A percentile compares a stretch with the other conserved stretches of the same genome.
Evolutionary conservation across 108 stramenopile species (phyloP).

Genomic region (Parietichytrium sp.): DNA sequence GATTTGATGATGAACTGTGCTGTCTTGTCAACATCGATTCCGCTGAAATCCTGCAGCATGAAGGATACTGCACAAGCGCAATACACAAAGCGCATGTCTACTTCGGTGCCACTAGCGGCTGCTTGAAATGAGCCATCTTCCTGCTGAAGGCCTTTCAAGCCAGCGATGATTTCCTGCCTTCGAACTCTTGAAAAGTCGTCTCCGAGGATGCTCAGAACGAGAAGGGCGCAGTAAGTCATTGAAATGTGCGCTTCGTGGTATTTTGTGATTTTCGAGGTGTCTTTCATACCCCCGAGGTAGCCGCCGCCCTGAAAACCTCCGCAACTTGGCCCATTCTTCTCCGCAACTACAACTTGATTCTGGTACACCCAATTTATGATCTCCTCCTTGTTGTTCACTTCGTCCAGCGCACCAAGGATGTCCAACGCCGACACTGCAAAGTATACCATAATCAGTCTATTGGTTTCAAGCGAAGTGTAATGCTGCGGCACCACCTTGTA

Average conservation of each 20-base stretch:
- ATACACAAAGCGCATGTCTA: slow-evolving; percentile 58
- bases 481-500: neutral
- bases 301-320: slow-evolving; percentile 31
- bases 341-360: neutral
- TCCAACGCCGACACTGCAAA: slow-evolving; percentile 12
- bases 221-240: slow-evolving; percentile 36
- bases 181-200: slow-evolving; percentile 15
- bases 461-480: slow-evolving; percentile 34
- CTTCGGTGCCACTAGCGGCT: neutral
- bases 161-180: neutral
- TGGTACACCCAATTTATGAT: slow-evolving; percentile 26
- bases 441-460: slow-evolving; percentile 27
- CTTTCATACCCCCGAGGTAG: slow-evolving; percentile 26
- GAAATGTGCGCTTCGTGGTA: slow-evolving; percentile 21
- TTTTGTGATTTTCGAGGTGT: neutral
- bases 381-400: neutral
- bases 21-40: slow-evolving; percentile 1
- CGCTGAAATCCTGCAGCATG: slow-evolving; percentile 47
- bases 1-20: slow-evolving; percentile 38
- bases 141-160: slow-evolving; percentile 1
- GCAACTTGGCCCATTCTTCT: neutral
- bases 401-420: slow-evolving; percentile 28
- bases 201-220: neutral
- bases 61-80: slow-evolving; percentile 59
- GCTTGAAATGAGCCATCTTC: slow-evolving; percentile 20